phyloP scores from a whole-genome alignment of 768 basidiomycete genomes.

The Phlebiopsis gigantea region DNA sequence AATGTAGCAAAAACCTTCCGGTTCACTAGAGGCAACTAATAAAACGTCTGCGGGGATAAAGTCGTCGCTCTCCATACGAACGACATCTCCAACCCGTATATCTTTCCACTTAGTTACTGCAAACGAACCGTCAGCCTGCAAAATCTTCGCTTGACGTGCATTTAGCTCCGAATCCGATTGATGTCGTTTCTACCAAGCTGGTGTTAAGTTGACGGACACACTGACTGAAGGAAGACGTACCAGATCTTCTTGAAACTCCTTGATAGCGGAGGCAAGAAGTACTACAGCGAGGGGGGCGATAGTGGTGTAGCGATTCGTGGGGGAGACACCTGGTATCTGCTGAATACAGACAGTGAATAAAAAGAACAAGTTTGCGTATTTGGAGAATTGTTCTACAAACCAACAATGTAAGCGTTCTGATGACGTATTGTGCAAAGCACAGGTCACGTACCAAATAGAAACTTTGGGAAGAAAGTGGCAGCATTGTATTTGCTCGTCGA shows the following conservation, averaged over 20 bases:
- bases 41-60: conserved; percentile 96
- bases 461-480: conserved; percentile 80
- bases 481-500: conserved; percentile 95
- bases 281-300: conserved; percentile 88
- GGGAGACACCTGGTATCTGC: conserved; percentile 96
- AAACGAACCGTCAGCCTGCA: conserved; percentile 61
- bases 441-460: conserved; percentile 67
- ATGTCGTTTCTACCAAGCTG: conserved; percentile 77
- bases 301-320: conserved; percentile 92
- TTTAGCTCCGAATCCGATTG: conserved; percentile 93
- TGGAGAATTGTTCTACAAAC: conserved; percentile 86
- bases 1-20: conserved; percentile 95
- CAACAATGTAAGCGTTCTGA: not conserved
- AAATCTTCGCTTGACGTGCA: conserved; percentile 71
- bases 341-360: conserved; percentile 96
- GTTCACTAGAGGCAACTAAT: conserved; percentile 85
- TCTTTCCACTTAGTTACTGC: conserved; percentile 80
- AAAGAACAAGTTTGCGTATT: conserved; percentile 99
- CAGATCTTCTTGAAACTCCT: conserved; percentile 92
- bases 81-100: conserved; percentile 85
- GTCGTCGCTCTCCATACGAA: conserved; percentile 86
- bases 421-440: not conserved
- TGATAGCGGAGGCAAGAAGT: conserved; percentile 89
- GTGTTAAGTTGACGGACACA: not conserved
- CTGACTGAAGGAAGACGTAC: conserved; percentile 38